Conservation (phyloP, 306 rosid species). For the Castanea sativa region DNA sequence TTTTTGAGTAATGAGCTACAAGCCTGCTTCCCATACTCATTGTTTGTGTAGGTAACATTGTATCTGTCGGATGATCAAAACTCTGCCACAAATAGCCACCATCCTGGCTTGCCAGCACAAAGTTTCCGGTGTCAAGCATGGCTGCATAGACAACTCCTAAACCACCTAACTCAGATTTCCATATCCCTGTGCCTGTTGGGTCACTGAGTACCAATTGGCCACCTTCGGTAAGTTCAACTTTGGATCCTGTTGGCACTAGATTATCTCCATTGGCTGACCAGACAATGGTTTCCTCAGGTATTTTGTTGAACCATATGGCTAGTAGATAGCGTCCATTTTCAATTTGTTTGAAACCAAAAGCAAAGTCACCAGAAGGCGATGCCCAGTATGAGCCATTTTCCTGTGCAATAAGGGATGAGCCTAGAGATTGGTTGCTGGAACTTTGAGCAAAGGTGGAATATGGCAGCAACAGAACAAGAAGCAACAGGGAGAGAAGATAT, state of each 20-base stretch:
- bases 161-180: slow-evolving; percentile 5
- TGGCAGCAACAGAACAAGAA: no score
- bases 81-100: slow-evolving; percentile 45
- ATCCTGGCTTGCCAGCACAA: slow-evolving; percentile 25
- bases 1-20: slow-evolving; percentile 32
- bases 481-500: no score
- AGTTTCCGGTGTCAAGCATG: slow-evolving; percentile 54
- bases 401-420: neutral
- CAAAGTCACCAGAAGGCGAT: neutral
- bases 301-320: neutral
- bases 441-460: no score
- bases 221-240: neutral
- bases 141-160: slow-evolving; percentile 26
- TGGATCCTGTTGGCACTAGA: neutral
- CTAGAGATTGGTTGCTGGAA: neutral
- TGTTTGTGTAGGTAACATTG: slow-evolving; percentile 51
- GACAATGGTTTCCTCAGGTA: neutral
- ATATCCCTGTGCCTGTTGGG: slow-evolving; percentile 16
- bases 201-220: slow-evolving; percentile 24
- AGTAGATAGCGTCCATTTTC: neutral
- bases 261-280: neutral
- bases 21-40: neutral
- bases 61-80: slow-evolving; percentile 51
- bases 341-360: neutral
- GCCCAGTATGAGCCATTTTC: neutral